Percentiles rank a stretch among this genome's conserved stretches.
phyloP scores from a whole-genome alignment of 345 rosid species.

The Aurinia saxatilis region DNA sequence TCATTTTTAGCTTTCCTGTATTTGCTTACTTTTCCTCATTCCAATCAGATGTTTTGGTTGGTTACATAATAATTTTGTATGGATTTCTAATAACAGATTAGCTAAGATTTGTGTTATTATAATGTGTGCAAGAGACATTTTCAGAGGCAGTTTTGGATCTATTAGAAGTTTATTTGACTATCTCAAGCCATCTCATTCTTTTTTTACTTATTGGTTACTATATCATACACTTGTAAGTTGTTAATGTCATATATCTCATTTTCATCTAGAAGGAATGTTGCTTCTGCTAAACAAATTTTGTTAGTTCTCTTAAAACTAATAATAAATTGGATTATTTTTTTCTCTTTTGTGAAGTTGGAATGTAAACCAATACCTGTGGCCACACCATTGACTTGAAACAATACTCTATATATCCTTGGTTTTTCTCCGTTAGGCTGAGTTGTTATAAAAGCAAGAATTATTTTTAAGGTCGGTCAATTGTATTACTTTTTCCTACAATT shows the following conservation, averaged over 20 bases:
- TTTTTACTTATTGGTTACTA: background rate
- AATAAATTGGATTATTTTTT: background rate
- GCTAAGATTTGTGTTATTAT: constrained; percentile 12
- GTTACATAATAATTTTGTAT: background rate
- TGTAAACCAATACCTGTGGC: constrained; percentile 10
- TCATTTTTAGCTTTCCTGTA: background rate
- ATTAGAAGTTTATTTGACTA: constrained; percentile 13
- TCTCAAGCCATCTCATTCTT: constrained; percentile 25
- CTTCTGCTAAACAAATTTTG: constrained; percentile 17
- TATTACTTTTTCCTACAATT: background rate
- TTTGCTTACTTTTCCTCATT: background rate
- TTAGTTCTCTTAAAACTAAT: background rate
- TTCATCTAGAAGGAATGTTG: constrained; percentile 33
- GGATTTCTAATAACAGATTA: background rate
- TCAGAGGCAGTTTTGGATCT: constrained; percentile 17
- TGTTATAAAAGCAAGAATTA: background rate
- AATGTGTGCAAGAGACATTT: background rate
- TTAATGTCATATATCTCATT: constrained; percentile 24
- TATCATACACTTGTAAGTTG: constrained; percentile 23
- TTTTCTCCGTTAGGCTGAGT: constrained; percentile 26
- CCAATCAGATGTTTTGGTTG: background rate
- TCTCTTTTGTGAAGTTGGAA: constrained; percentile 1
- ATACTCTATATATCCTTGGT: background rate
- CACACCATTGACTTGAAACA: constrained; percentile 26
- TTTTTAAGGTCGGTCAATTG: background rate